Evolutionary conservation across 768 basidiomycete genomes (phyloP).

Genomic region (Collybia nuda): DNA sequence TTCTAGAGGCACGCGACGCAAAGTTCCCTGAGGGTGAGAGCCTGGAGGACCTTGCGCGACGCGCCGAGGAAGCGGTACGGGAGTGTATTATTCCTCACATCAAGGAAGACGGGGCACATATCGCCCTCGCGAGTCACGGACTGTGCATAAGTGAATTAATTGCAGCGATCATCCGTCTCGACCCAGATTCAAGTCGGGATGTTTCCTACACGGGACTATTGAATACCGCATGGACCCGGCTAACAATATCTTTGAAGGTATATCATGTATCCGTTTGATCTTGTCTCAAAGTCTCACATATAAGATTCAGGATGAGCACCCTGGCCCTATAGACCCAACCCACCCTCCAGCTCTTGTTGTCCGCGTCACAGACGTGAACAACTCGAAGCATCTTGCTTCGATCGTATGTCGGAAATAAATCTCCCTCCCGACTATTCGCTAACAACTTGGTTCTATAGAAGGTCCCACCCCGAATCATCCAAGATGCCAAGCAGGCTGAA

Average conservation of each 20-base stretch:
- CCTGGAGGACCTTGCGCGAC: slow-evolving; percentile 54
- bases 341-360: slow-evolving; percentile 31
- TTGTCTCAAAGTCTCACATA: neutral
- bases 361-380: slow-evolving; percentile 34
- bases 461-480: slow-evolving; percentile 12
- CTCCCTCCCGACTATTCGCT: neutral
- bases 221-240: slow-evolving; percentile 78
- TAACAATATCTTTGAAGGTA: slow-evolving; percentile 46
- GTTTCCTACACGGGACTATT: slow-evolving; percentile 44
- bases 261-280: neutral
- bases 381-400: slow-evolving; percentile 28
- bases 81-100: slow-evolving; percentile 63
- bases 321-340: slow-evolving; percentile 20
- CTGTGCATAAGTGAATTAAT: slow-evolving; percentile 66
- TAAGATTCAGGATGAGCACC: slow-evolving; percentile 20
- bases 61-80: slow-evolving; percentile 51
- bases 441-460: slow-evolving; percentile 5
- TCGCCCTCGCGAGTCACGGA: slow-evolving; percentile 76
- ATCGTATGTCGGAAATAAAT: slow-evolving; percentile 19
- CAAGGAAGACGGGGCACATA: slow-evolving; percentile 43
- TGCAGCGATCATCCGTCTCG: slow-evolving; percentile 49
- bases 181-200: slow-evolving; percentile 42
- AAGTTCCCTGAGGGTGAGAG: slow-evolving; percentile 72
- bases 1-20: slow-evolving; percentile 41
- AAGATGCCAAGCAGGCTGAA: slow-evolving; percentile 24